Conservation (phyloP, 2,329 filamentous ascomycete genomes). For the Septoria linicola region DNA sequence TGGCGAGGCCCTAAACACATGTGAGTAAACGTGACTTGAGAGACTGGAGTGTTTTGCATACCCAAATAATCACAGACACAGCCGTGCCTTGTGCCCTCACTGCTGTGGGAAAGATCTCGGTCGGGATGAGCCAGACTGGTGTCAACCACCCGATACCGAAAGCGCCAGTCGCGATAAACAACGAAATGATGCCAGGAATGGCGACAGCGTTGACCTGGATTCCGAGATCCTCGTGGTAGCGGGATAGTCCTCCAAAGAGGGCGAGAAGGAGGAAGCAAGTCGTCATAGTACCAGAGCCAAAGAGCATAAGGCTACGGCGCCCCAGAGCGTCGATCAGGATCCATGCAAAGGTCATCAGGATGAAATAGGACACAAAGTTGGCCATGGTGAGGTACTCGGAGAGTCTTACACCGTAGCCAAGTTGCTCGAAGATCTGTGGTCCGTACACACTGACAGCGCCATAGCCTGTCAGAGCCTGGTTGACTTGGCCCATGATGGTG, state of each 20-base stretch:
- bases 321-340: conserved; percentile 58
- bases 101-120: conserved; percentile 58
- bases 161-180: conserved; percentile 59
- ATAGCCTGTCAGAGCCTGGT: conserved; percentile 57
- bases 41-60: neutral
- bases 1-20: conserved; percentile 48
- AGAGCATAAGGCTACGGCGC: conserved; percentile 54
- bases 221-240: conserved; percentile 40
- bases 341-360: conserved; percentile 63
- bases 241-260: conserved; percentile 52
- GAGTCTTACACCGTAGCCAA: conserved; percentile 53
- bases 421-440: conserved; percentile 62
- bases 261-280: conserved; percentile 53
- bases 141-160: conserved; percentile 62
- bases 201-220: conserved; percentile 47
- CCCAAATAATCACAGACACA: conserved; percentile 56
- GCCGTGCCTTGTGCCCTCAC: conserved; percentile 57
- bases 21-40: neutral
- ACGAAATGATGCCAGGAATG: conserved; percentile 52
- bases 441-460: conserved; percentile 61
- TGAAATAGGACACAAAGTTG: conserved; percentile 62
- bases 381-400: conserved; percentile 59
- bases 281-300: conserved; percentile 52
- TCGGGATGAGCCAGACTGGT: conserved; percentile 60
- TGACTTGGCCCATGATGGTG: conserved; percentile 63